These are phyloP conservation scores for Ogataea methanolica DNA, from an alignment of 805 yeast genomes.

Conservation along the genomic window DNA sequence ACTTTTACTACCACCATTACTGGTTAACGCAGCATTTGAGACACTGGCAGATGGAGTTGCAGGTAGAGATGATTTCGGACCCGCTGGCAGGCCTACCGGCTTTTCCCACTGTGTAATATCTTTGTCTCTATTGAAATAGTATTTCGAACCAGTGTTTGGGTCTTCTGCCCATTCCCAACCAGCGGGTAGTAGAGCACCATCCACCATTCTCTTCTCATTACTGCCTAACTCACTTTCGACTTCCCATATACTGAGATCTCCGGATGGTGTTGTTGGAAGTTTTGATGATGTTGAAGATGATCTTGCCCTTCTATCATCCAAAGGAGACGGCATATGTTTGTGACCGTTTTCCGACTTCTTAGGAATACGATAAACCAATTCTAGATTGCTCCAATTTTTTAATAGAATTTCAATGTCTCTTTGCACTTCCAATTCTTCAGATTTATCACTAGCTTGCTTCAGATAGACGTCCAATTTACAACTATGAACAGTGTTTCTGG, in stretches of 20 bases:
- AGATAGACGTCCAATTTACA: slow-evolving; percentile 69
- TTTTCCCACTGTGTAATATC: slow-evolving; percentile 55
- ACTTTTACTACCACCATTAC: neutral
- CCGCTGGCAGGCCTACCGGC: slow-evolving; percentile 35
- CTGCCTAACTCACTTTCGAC: too few relatives aligned
- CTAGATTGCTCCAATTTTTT: slow-evolving; percentile 65
- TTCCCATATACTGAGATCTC: too few relatives aligned
- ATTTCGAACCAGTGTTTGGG: slow-evolving; percentile 37
- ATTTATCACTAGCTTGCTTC: slow-evolving; percentile 31
- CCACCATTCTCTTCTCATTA: slow-evolving; percentile 14
- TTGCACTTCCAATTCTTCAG: slow-evolving; percentile 26
- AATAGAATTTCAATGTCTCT: slow-evolving; percentile 42
- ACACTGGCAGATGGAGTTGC: neutral
- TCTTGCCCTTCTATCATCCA: slow-evolving; percentile 23
- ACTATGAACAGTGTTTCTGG: slow-evolving; percentile 66
- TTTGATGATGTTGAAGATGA: slow-evolving; percentile 4
- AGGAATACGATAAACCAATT: slow-evolving; percentile 84
- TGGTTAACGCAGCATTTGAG: neutral
- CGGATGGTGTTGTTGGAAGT: neutral
- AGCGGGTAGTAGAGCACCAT: slow-evolving; percentile 42
- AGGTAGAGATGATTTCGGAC: slow-evolving; percentile 7
- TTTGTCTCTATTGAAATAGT: slow-evolving; percentile 50
- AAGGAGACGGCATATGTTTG: neutral
- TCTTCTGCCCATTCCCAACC: slow-evolving; percentile 65
- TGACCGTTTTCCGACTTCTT: slow-evolving; percentile 38